A percentile compares a stretch with the other conserved stretches of the same genome.
These are phyloP conservation scores for Kluyveromyces aestuarii DNA, from an alignment of 805 yeast species.

Conservation along the genomic window DNA sequence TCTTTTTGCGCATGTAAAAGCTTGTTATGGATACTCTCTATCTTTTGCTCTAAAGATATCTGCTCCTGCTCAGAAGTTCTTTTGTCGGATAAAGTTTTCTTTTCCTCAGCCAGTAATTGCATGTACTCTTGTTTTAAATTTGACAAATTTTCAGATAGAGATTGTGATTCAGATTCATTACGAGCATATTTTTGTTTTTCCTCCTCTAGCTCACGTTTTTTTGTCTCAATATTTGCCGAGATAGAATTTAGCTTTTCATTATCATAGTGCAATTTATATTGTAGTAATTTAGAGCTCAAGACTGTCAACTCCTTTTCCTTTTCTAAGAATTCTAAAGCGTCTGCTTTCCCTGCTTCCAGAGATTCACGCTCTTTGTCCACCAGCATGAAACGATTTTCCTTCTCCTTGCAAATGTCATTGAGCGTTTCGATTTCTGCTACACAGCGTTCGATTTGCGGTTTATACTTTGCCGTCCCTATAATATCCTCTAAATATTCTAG, in stretches of 20 bases:
- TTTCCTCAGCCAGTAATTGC: constrained; percentile 14
- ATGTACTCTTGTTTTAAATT: constrained; percentile 25
- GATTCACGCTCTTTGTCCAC: constrained; percentile 66
- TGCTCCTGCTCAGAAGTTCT: constrained; percentile 41
- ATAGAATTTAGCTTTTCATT: constrained; percentile 33
- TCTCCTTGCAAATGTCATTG: constrained; percentile 73
- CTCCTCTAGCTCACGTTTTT: constrained; percentile 33
- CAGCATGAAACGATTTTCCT: constrained; percentile 67
- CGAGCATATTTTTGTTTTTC: constrained; percentile 37
- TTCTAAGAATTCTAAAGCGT: constrained; percentile 56
- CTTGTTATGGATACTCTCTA: constrained; percentile 54
- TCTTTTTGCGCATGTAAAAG: constrained; percentile 50
- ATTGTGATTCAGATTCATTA: constrained; percentile 28
- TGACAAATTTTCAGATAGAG: constrained; percentile 16
- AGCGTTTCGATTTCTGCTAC: constrained; percentile 55
- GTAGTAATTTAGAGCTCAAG: constrained; percentile 47
- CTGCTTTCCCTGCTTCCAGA: constrained; percentile 55
- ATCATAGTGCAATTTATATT: constrained; percentile 38
- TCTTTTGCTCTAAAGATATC: constrained; percentile 68
- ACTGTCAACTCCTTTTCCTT: constrained; percentile 53
- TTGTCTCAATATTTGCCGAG: constrained; percentile 29
- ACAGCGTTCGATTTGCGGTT: constrained; percentile 61
- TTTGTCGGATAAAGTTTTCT: constrained; percentile 18
- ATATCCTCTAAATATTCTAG: constrained; percentile 93
- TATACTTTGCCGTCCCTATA: constrained; percentile 86